phyloP scores from a whole-genome alignment of 495 filamentous ascomycete species.

The Elaphomyces granulatus region DNA sequence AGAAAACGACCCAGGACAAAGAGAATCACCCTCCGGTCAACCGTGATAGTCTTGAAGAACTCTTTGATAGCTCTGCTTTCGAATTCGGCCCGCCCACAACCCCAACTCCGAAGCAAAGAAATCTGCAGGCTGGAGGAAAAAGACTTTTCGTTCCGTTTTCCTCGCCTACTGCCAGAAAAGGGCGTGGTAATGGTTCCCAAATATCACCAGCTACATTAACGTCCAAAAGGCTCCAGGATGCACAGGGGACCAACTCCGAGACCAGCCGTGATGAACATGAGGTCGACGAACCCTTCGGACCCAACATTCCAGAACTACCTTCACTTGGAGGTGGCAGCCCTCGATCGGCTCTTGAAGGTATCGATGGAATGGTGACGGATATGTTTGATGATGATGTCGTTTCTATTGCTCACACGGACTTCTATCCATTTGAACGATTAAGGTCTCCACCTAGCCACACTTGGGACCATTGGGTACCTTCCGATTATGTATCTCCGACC shows the following conservation, averaged over 20 bases:
- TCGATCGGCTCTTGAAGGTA: constrained; percentile 16
- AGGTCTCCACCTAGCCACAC: constrained; percentile 12
- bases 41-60: constrained; percentile 38
- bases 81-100: constrained; percentile 42
- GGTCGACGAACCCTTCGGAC: neutral
- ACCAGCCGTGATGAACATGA: neutral
- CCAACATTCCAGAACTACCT: constrained; percentile 9
- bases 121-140: constrained; percentile 30
- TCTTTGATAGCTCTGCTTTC: constrained; percentile 40
- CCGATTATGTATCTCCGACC: constrained; percentile 22
- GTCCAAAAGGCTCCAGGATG: constrained; percentile 11
- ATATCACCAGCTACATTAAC: constrained; percentile 22
- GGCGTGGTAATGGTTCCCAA: constrained; percentile 8
- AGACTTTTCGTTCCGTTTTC: constrained; percentile 24
- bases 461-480: constrained; percentile 30
- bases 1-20: constrained; percentile 27
- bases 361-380: constrained; percentile 29
- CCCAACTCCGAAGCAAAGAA: constrained; percentile 41
- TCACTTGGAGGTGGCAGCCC: constrained; percentile 12
- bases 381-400: constrained; percentile 22
- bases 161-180: constrained; percentile 22
- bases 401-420: constrained; percentile 12
- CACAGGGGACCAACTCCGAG: neutral
- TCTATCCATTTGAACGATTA: constrained; percentile 15
- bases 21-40: constrained; percentile 31